Conservation (phyloP, 208 protist genomes). For the Leishmania braziliensis region DNA sequence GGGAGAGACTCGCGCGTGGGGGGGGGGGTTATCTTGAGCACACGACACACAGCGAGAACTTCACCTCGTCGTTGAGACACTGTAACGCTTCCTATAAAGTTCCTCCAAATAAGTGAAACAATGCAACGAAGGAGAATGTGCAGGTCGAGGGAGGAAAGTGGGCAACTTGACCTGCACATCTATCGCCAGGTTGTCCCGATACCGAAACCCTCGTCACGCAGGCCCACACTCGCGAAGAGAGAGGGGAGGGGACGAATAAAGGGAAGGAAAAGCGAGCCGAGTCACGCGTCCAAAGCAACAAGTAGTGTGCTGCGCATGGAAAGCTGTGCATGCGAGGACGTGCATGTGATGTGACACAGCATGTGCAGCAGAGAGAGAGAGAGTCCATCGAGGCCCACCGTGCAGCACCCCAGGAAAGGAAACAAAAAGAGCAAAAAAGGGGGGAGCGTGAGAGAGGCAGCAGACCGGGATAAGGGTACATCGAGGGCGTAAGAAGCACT, state of each 20-base stretch:
- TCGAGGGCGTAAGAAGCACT: neutral
- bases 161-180: neutral
- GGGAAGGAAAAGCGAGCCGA: neutral
- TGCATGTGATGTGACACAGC: neutral
- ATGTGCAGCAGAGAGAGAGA: neutral
- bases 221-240: neutral
- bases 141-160: neutral
- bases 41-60: neutral
- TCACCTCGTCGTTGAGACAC: neutral
- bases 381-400: too few species aligned
- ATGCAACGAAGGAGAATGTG: neutral
- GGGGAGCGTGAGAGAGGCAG: neutral
- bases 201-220: neutral
- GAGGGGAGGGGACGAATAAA: neutral
- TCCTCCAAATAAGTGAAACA: neutral
- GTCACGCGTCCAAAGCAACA: neutral
- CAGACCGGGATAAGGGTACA: neutral
- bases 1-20: neutral
- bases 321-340: neutral
- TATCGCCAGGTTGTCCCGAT: neutral
- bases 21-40: neutral
- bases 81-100: neutral
- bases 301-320: neutral
- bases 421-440: neutral
- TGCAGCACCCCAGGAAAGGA: neutral